Conservation (phyloP, 257 asterid species). For the Solanum etuberosum region DNA sequence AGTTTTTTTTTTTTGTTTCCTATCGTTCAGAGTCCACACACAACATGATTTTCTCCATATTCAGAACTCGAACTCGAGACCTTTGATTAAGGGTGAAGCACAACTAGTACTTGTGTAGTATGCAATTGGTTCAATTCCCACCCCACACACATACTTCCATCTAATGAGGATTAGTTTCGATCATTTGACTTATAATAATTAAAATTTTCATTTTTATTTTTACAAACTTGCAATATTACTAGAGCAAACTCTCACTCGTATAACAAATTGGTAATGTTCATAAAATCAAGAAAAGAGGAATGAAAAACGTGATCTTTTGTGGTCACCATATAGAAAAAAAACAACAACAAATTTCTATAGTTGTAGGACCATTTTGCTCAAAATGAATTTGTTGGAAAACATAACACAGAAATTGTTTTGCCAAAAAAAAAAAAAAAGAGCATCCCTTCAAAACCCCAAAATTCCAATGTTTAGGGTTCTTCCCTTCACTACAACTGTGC, state of each 20-base stretch:
- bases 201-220: background rate
- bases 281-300: background rate
- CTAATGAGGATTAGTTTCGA: too few relatives aligned
- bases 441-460: background rate
- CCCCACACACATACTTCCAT: too few relatives aligned
- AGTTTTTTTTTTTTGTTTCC: too few relatives aligned
- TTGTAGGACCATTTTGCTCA: background rate
- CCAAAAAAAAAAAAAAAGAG: background rate
- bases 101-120: background rate
- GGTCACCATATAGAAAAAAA: background rate
- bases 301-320: background rate
- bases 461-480: slow-evolving; percentile 29
- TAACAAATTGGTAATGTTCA: background rate
- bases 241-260: background rate
- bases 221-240: background rate
- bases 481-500: slow-evolving; percentile 12
- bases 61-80: too few relatives aligned
- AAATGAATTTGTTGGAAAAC: background rate
- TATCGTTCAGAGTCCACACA: too few relatives aligned
- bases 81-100: too few relatives aligned
- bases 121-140: too few relatives aligned
- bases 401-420: background rate
- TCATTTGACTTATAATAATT: too few relatives aligned
- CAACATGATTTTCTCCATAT: too few relatives aligned
- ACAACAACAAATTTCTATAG: background rate